Base-by-base conservation (phyloP, 192 early-diverging fungal species). In the Phycomyces nitens region DNA sequence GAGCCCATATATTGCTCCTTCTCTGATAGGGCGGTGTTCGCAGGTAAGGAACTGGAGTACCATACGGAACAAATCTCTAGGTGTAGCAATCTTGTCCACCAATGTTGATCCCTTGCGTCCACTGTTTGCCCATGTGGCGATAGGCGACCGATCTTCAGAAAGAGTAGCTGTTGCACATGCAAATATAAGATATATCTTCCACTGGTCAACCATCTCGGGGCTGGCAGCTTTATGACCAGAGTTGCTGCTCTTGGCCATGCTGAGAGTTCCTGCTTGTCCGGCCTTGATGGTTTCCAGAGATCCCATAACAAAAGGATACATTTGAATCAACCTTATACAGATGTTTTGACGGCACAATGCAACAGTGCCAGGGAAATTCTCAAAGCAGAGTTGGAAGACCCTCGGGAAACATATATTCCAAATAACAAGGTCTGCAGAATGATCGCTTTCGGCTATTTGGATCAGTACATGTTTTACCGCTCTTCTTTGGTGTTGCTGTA, bases 401-500 rank as follows among this genome's bases (percentile, higher is more conserved):
- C 85, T 76, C 6, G 89, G 87, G 24, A 90, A 86, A 56, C 82
- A 86, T 14, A 76, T 75, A 14, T 81, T 66, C 92, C 92, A 94
- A n/a, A 94, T 79, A 0, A 58, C 57, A 16, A 69, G 56, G 51
- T 92, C 88, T 7, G 79, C 65, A 2, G 56, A 21, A 57, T 79
- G 76, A 12, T 85, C 83, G 20, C 86, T 86, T 22, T 74, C 71
- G 24, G 87, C 88, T 2, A 91, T 64, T 29, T 82, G 63, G 0
- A 86, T 53, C 42, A 93, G 70, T 2, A 86, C 79, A 52, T 85
- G 77, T 15, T 65, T 68, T 12, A 73, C 62, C 7, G 74, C 79
- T 56, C 76, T 63, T 72, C 77, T 70, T 65, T 83, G 80, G 50
- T 83, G 75, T 15, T 84, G 77, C 34, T 75, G 71, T 9, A 85